phyloP scores from a whole-genome alignment of 306 rosid species.

The Datisca glomerata region DNA sequence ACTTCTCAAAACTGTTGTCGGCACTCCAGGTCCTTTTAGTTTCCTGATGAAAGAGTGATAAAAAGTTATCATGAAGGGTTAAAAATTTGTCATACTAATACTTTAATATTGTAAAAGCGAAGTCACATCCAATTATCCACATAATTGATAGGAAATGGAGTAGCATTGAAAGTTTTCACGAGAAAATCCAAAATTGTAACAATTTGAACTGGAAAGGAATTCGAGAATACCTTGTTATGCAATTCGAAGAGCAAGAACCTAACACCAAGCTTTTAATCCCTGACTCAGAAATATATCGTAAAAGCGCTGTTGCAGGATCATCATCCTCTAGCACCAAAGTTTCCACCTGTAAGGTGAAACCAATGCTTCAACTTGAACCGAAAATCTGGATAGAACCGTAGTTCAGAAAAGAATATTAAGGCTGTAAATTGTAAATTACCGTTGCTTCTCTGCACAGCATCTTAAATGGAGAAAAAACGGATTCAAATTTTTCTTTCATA shows the following conservation, averaged over 20 bases:
- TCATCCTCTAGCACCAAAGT: conserved; percentile 74
- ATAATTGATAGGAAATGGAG: neutral
- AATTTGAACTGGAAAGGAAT: no score
- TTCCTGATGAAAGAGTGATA: conserved; percentile 46
- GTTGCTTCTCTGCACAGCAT: conserved; percentile 36
- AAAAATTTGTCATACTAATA: no score
- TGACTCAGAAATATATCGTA: conserved; percentile 41
- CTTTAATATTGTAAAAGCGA: no score
- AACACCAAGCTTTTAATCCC: conserved; percentile 48
- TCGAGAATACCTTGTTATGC: conserved; percentile 41
- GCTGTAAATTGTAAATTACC: conserved; percentile 20
- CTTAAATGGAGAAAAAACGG: conserved; percentile 49
- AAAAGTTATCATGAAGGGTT: conserved; percentile 5
- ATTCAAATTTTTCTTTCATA: conserved; percentile 42
- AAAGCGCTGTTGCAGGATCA: conserved; percentile 60
- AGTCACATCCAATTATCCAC: no score
- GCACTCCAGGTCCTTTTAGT: conserved; percentile 70
- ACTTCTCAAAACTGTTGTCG: conserved; percentile 36
- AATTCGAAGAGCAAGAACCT: conserved; percentile 55
- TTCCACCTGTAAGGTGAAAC: conserved; percentile 38
- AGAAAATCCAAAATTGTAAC: neutral
- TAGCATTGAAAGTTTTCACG: neutral
- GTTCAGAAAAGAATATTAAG: neutral
- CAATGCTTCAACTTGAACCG: neutral
- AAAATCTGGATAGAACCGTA: conserved; percentile 11